These are phyloP conservation scores for Ceratocystis eucalypticola DNA, from an alignment of 2,329 filamentous ascomycete genomes.

Conservation along the genomic window DNA sequence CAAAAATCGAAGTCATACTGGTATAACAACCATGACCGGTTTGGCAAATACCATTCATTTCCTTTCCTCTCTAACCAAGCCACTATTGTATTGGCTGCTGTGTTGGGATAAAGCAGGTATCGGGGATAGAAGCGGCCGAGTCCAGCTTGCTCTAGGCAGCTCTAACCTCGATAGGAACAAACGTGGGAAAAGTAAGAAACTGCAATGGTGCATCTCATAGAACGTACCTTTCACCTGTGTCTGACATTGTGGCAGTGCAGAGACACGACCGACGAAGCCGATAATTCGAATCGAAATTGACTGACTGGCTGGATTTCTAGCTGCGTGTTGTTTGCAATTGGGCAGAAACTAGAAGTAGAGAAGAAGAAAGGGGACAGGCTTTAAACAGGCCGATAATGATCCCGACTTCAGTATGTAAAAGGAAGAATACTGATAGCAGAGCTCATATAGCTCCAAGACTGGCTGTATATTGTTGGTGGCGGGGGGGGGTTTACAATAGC, in stretches of 20 bases:
- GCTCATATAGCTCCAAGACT: neutral
- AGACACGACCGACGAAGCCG: slow-evolving; percentile 5
- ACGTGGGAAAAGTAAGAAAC: slow-evolving; percentile 2
- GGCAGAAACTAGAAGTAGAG: neutral
- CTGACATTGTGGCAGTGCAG: slow-evolving; percentile 26
- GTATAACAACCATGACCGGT: no score
- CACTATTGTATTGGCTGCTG: no score
- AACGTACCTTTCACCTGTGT: slow-evolving; percentile 28
- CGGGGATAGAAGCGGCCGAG: neutral
- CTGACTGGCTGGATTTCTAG: neutral
- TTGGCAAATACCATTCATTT: no score
- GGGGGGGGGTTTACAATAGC: neutral
- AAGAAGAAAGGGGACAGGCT: neutral
- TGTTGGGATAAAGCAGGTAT: neutral
- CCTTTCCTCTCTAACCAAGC: no score
- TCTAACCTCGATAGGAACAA: neutral
- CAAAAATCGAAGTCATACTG: no score
- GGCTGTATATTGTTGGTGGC: neutral
- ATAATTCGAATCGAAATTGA: neutral
- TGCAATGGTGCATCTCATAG: neutral
- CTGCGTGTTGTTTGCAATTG: neutral
- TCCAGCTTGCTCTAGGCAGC: neutral
- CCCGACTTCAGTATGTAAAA: neutral
- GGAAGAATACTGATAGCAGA: neutral
- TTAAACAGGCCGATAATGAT: neutral